These are phyloP conservation scores for Cafeteria roenbergensis DNA, from an alignment of 108 stramenopile species.

Conservation along the genomic window DNA sequence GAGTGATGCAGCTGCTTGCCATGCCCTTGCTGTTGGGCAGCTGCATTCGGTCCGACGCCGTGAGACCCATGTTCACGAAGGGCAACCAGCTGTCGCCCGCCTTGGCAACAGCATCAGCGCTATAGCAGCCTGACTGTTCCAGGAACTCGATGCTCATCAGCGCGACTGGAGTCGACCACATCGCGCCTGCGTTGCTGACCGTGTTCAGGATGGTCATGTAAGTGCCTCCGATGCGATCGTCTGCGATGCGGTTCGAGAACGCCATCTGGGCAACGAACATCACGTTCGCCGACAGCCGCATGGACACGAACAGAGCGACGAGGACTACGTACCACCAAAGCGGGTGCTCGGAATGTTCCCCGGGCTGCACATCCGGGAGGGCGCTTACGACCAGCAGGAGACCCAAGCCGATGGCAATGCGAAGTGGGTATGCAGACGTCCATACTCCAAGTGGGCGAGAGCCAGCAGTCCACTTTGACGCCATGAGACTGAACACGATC, in stretches of 20 bases:
- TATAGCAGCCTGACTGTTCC: no score
- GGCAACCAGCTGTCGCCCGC: no score
- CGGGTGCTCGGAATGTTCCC: slow-evolving; percentile 20
- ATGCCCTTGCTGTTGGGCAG: no score
- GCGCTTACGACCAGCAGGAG: slow-evolving; percentile 60
- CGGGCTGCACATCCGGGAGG: slow-evolving; percentile 30
- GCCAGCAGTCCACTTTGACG: neutral
- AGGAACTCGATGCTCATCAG: slow-evolving; percentile 38
- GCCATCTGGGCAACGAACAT: slow-evolving; percentile 97
- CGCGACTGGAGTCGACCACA: slow-evolving; percentile 67
- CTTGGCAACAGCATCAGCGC: no score
- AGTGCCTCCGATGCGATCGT: slow-evolving; percentile 89
- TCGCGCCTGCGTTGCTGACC: slow-evolving; percentile 76
- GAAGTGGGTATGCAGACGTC: slow-evolving; percentile 58
- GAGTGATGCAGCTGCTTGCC: no score
- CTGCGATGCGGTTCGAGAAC: slow-evolving; percentile 83
- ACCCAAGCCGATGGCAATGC: slow-evolving; percentile 51
- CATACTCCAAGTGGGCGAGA: slow-evolving; percentile 59
- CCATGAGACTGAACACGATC: slow-evolving; percentile 54
- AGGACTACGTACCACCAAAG: slow-evolving; percentile 53
- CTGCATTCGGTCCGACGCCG: no score
- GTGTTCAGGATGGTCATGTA: slow-evolving; percentile 99
- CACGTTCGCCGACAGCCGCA: slow-evolving; percentile 64
- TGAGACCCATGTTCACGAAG: no score
- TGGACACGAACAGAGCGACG: slow-evolving; percentile 63